Evolutionary conservation across 2,329 filamentous ascomycete species (phyloP).

Genomic region (Orbilia quercus): DNA sequence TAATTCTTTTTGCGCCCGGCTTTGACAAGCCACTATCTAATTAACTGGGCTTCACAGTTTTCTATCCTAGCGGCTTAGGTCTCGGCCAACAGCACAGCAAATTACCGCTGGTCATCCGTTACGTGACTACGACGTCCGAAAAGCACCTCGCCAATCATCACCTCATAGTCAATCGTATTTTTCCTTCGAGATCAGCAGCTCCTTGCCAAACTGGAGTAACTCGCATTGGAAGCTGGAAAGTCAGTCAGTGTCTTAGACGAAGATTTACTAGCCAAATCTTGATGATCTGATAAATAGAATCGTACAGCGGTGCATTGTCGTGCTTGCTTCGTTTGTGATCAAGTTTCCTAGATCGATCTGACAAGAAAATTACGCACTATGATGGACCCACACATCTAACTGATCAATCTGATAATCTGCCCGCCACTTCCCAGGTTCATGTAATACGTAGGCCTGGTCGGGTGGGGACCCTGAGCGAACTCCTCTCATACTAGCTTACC

Average conservation of each 20-base stretch:
- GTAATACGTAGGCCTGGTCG: background rate
- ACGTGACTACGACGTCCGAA: background rate
- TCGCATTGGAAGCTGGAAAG: conserved; percentile 33
- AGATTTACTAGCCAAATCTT: conserved; percentile 32
- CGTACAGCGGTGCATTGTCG: conserved; percentile 8
- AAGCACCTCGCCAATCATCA: conserved; percentile 17
- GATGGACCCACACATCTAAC: conserved; percentile 44
- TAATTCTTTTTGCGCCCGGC: background rate
- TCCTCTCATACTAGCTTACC: conserved; percentile 30
- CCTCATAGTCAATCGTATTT: conserved; percentile 11
- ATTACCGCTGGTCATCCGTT: background rate
- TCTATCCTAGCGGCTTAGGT: conserved; percentile 19
- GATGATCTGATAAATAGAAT: conserved; percentile 55
- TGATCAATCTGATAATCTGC: conserved; percentile 57
- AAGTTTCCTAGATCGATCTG: conserved; percentile 53
- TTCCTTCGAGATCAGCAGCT: conserved; percentile 14
- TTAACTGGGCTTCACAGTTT: conserved; percentile 2
- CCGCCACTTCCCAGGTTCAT: conserved; percentile 13
- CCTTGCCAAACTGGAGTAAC: conserved; percentile 35
- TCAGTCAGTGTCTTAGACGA: conserved; percentile 20
- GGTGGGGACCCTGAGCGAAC: background rate
- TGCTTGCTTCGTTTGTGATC: conserved; percentile 45
- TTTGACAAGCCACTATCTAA: conserved; percentile 1
- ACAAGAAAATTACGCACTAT: conserved; percentile 53
- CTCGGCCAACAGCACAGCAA: background rate